Conservation (phyloP, 1,284 basidiomycete species). For the Fomitiporia mediterranea region DNA sequence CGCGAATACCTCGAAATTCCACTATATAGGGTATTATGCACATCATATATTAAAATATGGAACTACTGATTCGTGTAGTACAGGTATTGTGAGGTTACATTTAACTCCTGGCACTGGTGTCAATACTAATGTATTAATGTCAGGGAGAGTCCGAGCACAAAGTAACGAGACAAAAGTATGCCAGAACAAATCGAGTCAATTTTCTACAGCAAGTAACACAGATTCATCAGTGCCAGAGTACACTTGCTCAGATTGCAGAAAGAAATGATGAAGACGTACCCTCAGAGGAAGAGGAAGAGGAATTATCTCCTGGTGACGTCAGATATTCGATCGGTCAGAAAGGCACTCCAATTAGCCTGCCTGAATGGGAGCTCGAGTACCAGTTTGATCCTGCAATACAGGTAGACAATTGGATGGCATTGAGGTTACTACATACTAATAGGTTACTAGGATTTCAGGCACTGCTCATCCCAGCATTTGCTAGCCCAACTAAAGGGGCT, state of each 20-base stretch:
- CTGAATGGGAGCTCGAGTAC: constrained; percentile 20
- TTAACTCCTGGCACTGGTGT: neutral
- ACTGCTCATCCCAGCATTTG: constrained; percentile 25
- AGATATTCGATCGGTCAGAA: neutral
- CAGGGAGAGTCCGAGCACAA: constrained; percentile 23
- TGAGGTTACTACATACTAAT: neutral
- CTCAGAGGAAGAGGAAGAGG: neutral
- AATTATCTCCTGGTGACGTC: neutral
- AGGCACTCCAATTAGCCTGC: constrained; percentile 13
- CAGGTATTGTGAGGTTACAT: constrained; percentile 26
- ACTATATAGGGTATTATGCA: constrained; percentile 23
- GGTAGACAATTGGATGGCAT: constrained; percentile 20
- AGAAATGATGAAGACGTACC: neutral
- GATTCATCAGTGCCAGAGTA: constrained; percentile 14
- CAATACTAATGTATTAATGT: neutral
- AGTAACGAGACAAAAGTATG: constrained; percentile 21
- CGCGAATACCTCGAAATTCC: constrained; percentile 26
- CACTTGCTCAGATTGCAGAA: neutral
- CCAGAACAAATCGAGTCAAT: constrained; percentile 21
- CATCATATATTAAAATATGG: constrained; percentile 21
- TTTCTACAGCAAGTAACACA: constrained; percentile 21
- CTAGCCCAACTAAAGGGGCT: constrained; percentile 19
- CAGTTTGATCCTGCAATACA: constrained; percentile 23
- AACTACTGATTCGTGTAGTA: constrained; percentile 27
- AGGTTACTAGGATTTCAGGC: constrained; percentile 26